Conservation (phyloP, 1,139 yeast genomes). For the Lodderomyces parapsilosis region DNA sequence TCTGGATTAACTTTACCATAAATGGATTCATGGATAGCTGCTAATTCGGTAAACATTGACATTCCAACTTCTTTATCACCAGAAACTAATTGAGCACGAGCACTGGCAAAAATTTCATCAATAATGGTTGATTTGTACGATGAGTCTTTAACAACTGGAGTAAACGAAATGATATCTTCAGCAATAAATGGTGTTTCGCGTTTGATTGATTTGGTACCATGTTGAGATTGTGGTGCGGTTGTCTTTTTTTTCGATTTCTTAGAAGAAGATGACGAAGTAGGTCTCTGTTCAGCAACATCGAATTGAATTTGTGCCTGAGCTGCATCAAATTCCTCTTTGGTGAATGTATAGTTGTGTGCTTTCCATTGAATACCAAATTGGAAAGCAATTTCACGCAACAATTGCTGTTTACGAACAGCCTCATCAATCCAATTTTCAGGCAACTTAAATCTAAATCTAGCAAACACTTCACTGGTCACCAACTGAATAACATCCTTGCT, state of each 20-base stretch:
- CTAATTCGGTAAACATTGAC: slow-evolving; percentile 64
- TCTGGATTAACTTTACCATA: slow-evolving; percentile 81
- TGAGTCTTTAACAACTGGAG: slow-evolving; percentile 74
- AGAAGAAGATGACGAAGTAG: slow-evolving; percentile 9
- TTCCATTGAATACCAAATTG: slow-evolving; percentile 90
- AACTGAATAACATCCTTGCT: slow-evolving; percentile 42
- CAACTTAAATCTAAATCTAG: slow-evolving; percentile 63
- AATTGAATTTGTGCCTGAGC: slow-evolving; percentile 15
- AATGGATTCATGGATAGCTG: slow-evolving; percentile 76
- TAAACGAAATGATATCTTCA: slow-evolving; percentile 65
- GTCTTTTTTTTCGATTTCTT: slow-evolving; percentile 27
- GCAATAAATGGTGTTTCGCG: slow-evolving; percentile 48
- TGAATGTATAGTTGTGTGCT: slow-evolving; percentile 51
- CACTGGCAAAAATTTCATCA: slow-evolving; percentile 77
- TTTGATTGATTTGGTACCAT: slow-evolving; percentile 15
- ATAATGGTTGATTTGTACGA: slow-evolving; percentile 64
- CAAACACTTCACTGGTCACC: slow-evolving; percentile 50
- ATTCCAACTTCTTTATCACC: slow-evolving; percentile 46
- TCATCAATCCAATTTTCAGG: slow-evolving; percentile 46
- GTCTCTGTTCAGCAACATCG: slow-evolving; percentile 17
- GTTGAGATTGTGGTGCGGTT: neutral
- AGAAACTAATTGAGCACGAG: slow-evolving; percentile 45
- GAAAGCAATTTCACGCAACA: slow-evolving; percentile 70
- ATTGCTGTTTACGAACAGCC: slow-evolving; percentile 36
- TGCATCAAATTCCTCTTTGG: slow-evolving; percentile 43